Evolutionary conservation across 73 alveolate genomes (phyloP), one percentile per base, ranked within the genome.

Genomic region (Blepharisma japonicum): DNA sequence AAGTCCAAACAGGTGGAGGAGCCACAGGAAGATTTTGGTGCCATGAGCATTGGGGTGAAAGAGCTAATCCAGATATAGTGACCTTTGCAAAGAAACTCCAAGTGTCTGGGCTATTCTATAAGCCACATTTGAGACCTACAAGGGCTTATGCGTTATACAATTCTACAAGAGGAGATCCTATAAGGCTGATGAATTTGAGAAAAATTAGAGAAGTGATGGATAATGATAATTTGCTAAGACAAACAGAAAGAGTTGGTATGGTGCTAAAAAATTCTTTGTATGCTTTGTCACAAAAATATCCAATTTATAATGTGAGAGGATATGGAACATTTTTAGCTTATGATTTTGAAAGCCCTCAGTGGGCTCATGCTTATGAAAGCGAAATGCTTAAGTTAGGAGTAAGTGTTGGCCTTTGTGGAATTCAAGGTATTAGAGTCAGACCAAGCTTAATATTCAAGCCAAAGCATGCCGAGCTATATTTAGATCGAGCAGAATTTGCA

Each of bases 1-100:
- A 79, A 38, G 68, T 77, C 2, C 25, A 45, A 14, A 66, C 80
- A 14, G 55, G 86, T 8, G 38, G 71, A 32, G 86, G 86, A 67
- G 6, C 72, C 7, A 67, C 80, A 11, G 86, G 86, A 6, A 38
- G 72, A 3, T 68, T 49, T 71, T 79, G 86, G 86, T 80, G 71
- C 8, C 86, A 79, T 45, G 81, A 66, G 25, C 53, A 45, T 46
- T 79, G 86, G 86, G 56, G 56, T 68, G 14, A 14, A 6, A 68
- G 56, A 7, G n/a, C 56, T 68, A 6, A 27, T 1, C 79, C 79
- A 14, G 79, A 68, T 6, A 23, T 39, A 51, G 79, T 68, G 55
- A 6, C 79, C n/a, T 68, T 68, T 45, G 55, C 55, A 14, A 27
- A 68, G n/a, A 32, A 55, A 39, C 21, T 45, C 39, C 20, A 39